phyloP scores from a whole-genome alignment of 805 yeast genomes.

The Kregervanrija fluxuum region DNA sequence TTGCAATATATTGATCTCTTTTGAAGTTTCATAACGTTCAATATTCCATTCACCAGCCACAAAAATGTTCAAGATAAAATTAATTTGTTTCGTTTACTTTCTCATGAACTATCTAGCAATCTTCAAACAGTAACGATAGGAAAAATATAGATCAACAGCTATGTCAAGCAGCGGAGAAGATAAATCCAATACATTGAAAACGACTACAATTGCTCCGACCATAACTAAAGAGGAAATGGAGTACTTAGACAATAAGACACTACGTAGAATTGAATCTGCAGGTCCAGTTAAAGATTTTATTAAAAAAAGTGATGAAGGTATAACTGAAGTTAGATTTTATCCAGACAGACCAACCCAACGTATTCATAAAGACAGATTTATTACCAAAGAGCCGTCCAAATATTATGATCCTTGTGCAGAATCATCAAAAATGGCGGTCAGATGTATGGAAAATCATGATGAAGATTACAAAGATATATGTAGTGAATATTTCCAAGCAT shows the following conservation, averaged over 20 bases:
- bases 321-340: constrained; percentile 52
- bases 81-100: too few relatives aligned
- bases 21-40: too few relatives aligned
- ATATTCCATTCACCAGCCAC: too few relatives aligned
- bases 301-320: constrained; percentile 36
- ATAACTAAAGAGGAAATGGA: constrained; percentile 12
- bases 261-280: constrained; percentile 13
- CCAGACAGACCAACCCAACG: constrained; percentile 84
- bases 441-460: constrained; percentile 73
- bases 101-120: too few relatives aligned
- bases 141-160: too few relatives aligned
- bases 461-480: constrained; percentile 60
- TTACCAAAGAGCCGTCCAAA: constrained; percentile 70
- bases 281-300: constrained; percentile 38
- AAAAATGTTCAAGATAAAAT: too few relatives aligned
- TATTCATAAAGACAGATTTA: constrained; percentile 61
- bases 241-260: constrained; percentile 21
- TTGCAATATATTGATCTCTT: too few relatives aligned
- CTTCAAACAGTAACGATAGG: too few relatives aligned
- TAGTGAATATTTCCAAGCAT: constrained; percentile 84
- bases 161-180: too few relatives aligned
- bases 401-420: constrained; percentile 93
- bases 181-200: too few relatives aligned
- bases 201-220: constrained; percentile 1
- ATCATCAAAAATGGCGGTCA: constrained; percentile 78